These are phyloP conservation scores for Alternaria longipes DNA, from an alignment of 2,329 filamentous ascomycete species.

Conservation along the genomic window DNA sequence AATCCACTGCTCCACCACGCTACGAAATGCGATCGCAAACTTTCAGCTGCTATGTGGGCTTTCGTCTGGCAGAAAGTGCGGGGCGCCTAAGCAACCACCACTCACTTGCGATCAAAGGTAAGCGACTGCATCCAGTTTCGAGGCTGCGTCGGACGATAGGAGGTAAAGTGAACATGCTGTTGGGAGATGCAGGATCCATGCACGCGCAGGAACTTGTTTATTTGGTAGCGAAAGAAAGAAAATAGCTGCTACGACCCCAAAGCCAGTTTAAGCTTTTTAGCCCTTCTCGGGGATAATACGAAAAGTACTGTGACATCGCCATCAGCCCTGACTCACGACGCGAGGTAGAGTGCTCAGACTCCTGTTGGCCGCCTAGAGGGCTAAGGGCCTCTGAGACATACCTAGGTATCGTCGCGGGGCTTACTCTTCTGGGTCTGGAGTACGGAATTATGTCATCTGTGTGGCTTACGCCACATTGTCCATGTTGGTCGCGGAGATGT, in stretches of 20 bases:
- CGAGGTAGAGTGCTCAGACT: neutral
- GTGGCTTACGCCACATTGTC: constrained; percentile 2
- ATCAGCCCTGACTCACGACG: neutral
- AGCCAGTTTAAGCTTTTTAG: neutral
- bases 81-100: neutral
- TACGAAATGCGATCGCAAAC: neutral
- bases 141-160: constrained; percentile 5
- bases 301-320: neutral
- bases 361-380: neutral
- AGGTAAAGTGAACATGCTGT: constrained; percentile 1
- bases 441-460: neutral
- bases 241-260: neutral
- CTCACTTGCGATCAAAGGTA: neutral
- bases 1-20: neutral
- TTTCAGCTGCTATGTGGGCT: neutral
- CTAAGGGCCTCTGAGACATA: neutral
- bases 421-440: neutral
- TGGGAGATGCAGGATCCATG: constrained; percentile 1
- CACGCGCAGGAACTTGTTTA: neutral
- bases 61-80: neutral
- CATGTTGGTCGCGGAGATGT: constrained; percentile 2
- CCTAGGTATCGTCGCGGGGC: neutral
- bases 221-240: constrained; percentile 7
- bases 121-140: neutral
- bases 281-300: neutral